A percentile compares a stretch with the other conserved stretches of the same genome.
phyloP scores from a whole-genome alignment of 2,329 filamentous ascomycete genomes.

The Westerdykella ornata region DNA sequence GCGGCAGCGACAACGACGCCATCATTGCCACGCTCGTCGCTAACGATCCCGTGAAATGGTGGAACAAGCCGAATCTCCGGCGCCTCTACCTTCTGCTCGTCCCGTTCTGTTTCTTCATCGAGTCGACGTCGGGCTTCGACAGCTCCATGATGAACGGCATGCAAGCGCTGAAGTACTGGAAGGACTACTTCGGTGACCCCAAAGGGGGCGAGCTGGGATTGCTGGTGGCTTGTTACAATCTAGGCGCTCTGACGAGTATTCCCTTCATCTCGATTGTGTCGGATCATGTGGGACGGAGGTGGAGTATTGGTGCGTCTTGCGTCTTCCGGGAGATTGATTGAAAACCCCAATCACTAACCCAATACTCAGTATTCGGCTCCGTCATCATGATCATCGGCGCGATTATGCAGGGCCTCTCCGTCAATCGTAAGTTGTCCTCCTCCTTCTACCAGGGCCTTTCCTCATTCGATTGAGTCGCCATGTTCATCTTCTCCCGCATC shows the following conservation, averaged over 20 bases:
- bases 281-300: conserved; percentile 50
- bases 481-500: conserved; percentile 56
- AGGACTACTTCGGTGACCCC: conserved; percentile 44
- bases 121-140: conserved; percentile 56
- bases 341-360: too few species aligned
- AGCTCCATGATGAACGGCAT: conserved; percentile 43
- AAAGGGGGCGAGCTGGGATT: conserved; percentile 48
- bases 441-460: background rate
- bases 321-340: background rate
- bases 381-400: conserved; percentile 51
- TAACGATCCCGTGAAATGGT: conserved; percentile 46
- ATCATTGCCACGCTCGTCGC: conserved; percentile 29
- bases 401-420: conserved; percentile 50
- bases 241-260: conserved; percentile 53
- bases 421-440: conserved; percentile 23
- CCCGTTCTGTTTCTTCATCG: conserved; percentile 56
- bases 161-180: conserved; percentile 35
- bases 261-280: conserved; percentile 53
- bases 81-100: conserved; percentile 53
- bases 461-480: conserved; percentile 17
- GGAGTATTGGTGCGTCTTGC: conserved; percentile 42
- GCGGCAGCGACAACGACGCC: conserved; percentile 15
- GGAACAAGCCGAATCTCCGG: conserved; percentile 54
- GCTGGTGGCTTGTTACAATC: conserved; percentile 53
- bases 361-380: conserved; percentile 42